Base-by-base conservation (phyloP, 225 moss, liverwort and hornwort genomes). In the Asterella californica region DNA sequence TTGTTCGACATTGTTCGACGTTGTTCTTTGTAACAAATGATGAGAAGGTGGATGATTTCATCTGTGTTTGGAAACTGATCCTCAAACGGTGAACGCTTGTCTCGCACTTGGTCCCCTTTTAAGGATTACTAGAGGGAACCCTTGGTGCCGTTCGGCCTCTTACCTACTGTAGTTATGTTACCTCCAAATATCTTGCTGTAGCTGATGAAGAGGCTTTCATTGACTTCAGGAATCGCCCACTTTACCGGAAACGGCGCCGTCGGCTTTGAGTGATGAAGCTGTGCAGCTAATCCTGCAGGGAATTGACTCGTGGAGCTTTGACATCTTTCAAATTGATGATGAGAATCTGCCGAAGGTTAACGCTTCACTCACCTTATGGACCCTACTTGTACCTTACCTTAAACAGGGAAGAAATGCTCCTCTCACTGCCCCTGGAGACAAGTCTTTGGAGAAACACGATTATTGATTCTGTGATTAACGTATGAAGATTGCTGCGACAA, bases 241-340 rank as follows among this genome's bases (percentile, higher is more conserved):
- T 25, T 32, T 52, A 57, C 37, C 59, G 1, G 19, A 74, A 25
- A 53, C 21, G n/a, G 57, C 78, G 22, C 63, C 45, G 29, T 38
- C 30, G 46, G 59, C 45, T 27, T 21, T 78, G 47, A 38, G 36
- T 25, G 54, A 87, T 65, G 86, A 83, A 71, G 76, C 83, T 79
- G 77, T 89, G 81, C 59, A 92, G 25, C 89, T 87, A 79, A 79
- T 91, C 36, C 82, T 96, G 61, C 86, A 92, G 79, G 92, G 91
- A 54, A 84, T 96, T 52, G 88, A 91, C 45, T 89, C 89, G 7
- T 96, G 96, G 96, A 88, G 94, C 10, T 96, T 96, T 79, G 96
- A 96, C 75, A 90, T 94, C 77, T 96, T 96, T 25, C 92, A 94
- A 85, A 83, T 96, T 0, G 87, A 90, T 77, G 96, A 96, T 82